A percentile compares a stretch with the other conserved stretches of the same genome.
These are phyloP conservation scores for Solanum rostratum DNA, from an alignment of 257 asterid species.

Conservation along the genomic window DNA sequence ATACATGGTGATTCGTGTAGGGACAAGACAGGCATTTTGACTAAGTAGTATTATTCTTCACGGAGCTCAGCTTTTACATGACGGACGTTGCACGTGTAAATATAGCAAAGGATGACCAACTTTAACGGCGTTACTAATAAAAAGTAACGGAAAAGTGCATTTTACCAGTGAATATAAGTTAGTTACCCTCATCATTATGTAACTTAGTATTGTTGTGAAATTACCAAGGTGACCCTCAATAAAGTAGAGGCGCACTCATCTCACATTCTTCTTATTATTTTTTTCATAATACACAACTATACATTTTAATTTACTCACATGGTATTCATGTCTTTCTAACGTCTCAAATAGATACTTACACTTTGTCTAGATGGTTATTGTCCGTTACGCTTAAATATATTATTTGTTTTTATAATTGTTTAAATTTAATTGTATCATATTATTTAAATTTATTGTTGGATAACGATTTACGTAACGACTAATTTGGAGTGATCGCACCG, in stretches of 20 bases:
- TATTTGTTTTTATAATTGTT: no score
- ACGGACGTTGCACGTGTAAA: slow-evolving; percentile 1
- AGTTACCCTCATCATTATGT: not conserved
- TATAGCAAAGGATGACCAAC: not conserved
- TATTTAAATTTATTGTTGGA: no score
- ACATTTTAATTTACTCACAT: no score
- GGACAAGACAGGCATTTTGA: not conserved
- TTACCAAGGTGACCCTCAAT: not conserved
- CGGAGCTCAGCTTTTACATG: not conserved
- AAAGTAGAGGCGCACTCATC: not conserved
- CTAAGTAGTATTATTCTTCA: not conserved
- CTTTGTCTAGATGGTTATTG: no score
- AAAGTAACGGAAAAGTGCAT: not conserved
- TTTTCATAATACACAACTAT: no score
- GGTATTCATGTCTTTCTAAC: no score
- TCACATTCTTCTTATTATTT: no score
- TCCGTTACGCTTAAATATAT: no score
- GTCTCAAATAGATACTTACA: no score
- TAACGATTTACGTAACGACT: no score
- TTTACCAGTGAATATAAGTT: not conserved
- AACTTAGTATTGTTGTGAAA: not conserved
- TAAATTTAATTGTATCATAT: no score
- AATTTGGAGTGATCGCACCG: no score
- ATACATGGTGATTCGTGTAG: not conserved
- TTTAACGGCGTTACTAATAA: not conserved